Base-by-base conservation (phyloP, 2,329 filamentous ascomycete genomes). In the Acrodontium crateriforme region DNA sequence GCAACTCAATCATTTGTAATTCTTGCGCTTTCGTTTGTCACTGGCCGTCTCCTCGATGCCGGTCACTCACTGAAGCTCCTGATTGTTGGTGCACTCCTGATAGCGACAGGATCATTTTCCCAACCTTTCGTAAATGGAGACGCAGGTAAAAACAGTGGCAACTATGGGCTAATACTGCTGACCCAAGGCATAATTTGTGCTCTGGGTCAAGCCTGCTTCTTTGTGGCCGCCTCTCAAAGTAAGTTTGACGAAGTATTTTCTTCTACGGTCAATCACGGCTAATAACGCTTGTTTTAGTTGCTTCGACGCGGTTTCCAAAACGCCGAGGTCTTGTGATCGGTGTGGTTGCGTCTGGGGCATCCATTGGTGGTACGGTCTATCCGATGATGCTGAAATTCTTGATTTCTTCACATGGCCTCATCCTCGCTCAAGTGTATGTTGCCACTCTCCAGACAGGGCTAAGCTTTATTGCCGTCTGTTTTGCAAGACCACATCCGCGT, bases 181-280 rank as follows among this genome's bases (percentile, higher is more conserved):
- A 59, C 58, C 4, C 61, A 65, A 40, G 62, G 62, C 3, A 40
- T 66, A 20, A 42, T 64, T 19, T 53, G 53, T 15, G 60, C 60
- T 4, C 32, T 65, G 7, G 63, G 63, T 7, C 65, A 65, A 62
- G 54, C 59, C n/a, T 65, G 60, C 37, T 64, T 62, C 44, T 66
- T 66, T 37, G 62, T 65, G 4, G 56, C 32, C 14, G 63, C 60
- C 35, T 65, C 62, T 14, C 61, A 65, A 48, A 52, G 60, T 63
- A 53, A 32, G 54, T 44, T 9, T 10, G 12, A 22, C 8, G 15
- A 7, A 9, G 5, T 14, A 2, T 11, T 28, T 9, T 10, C 15
- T 16, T 2, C 2, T 16, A 8, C 24, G 12, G 15, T 25, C 16
- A 18, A 20, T 12, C 4, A 12, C 5, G 10, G 5, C 13, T 8